Conservation (phyloP, 202 grass and related monocot genomes). For the Panicum hallii region DNA sequence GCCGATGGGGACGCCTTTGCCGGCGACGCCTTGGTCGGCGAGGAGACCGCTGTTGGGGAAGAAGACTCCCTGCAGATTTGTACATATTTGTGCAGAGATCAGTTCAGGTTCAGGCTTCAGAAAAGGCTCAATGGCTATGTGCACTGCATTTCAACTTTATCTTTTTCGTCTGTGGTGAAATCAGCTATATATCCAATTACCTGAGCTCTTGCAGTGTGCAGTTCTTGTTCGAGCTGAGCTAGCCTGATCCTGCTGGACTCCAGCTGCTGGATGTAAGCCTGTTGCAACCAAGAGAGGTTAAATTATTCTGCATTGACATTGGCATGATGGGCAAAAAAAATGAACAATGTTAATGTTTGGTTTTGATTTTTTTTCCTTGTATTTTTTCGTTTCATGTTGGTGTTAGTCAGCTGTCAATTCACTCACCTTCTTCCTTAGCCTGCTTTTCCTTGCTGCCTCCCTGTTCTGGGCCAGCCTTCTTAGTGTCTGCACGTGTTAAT, state of each 20-base stretch:
- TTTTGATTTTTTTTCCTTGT: not conserved
- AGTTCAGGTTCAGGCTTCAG: not conserved
- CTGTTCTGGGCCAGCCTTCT: constrained; percentile 97
- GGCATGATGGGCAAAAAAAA: not conserved
- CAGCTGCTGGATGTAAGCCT: constrained; percentile 97
- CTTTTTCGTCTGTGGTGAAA: not conserved
- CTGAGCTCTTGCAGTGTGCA: constrained; percentile 79
- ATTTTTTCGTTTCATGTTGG: not conserved
- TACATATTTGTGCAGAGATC: not conserved
- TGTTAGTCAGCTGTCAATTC: constrained; percentile 20
- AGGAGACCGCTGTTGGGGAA: constrained; percentile 55
- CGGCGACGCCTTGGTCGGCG: constrained; percentile 60
- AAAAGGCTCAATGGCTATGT: not conserved
- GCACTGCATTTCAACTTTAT: not conserved
- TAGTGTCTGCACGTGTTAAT: constrained; percentile 61
- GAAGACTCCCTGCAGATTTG: constrained; percentile 54
- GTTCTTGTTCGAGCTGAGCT: constrained; percentile 83
- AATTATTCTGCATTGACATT: constrained; percentile 4
- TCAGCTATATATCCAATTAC: constrained; percentile 6
- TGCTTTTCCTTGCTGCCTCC: constrained; percentile 94
- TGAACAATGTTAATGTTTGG: not conserved
- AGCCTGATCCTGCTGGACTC: constrained; percentile 89
- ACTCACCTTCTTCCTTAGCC: constrained; percentile 89
- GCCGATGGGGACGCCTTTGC: constrained; percentile 56
- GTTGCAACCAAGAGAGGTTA: not conserved